These are phyloP conservation scores for Citrus sinensis DNA, from an alignment of 345 rosid genomes.

Conservation along the genomic window DVS_A1.0 CM039166.1:19476501-19477000, in stretches of 20 bases:
- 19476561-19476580: constrained; percentile 23
- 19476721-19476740: constrained; percentile 18
- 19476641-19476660: constrained; percentile 56
- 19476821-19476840: constrained; percentile 48
- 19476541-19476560: constrained; percentile 36
- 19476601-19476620: constrained; percentile 38
- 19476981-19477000: background rate
- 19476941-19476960: constrained; percentile 29
- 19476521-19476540: constrained; percentile 85
- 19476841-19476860: constrained; percentile 34
- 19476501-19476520: constrained; percentile 60
- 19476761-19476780: constrained; percentile 24
- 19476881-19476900: background rate
- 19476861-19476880: constrained; percentile 26
- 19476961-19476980: too few relatives aligned
- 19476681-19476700: constrained; percentile 45
- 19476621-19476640: constrained; percentile 55
- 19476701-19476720: constrained; percentile 14
- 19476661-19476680: constrained; percentile 32
- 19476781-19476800: constrained; percentile 36
- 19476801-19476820: constrained; percentile 25
- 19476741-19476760: constrained; percentile 12
- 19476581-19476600: background rate
- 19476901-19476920: background rate
- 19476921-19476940: background rate